These are phyloP conservation scores for Boletus tylopilopsis DNA, from an alignment of 768 basidiomycete species.

Conservation along the genomic window DNA sequence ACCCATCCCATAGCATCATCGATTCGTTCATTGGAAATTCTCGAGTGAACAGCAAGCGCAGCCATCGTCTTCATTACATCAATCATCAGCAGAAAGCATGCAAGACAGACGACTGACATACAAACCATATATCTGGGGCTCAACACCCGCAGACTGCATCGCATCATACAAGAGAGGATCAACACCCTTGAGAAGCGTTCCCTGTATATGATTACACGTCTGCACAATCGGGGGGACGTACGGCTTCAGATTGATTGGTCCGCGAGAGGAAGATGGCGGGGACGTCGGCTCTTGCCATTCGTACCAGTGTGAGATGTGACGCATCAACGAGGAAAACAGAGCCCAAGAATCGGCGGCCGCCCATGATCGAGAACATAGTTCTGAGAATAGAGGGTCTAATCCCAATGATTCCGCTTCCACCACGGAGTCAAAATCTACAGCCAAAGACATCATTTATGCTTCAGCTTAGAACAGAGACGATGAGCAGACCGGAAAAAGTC, in stretches of 20 bases:
- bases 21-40: constrained; percentile 81
- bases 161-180: constrained; percentile 78
- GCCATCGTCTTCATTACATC: constrained; percentile 68
- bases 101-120: constrained; percentile 38
- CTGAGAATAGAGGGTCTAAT: constrained; percentile 41
- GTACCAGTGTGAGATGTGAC: constrained; percentile 72
- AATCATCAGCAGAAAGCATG: constrained; percentile 13
- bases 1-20: constrained; percentile 91
- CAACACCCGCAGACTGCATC: constrained; percentile 78
- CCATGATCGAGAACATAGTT: constrained; percentile 64
- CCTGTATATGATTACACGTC: constrained; percentile 79
- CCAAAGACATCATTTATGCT: constrained; percentile 21
- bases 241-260: constrained; percentile 48
- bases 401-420: constrained; percentile 27
- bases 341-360: constrained; percentile 86
- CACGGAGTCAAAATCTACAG: constrained; percentile 76
- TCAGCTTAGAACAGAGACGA: constrained; percentile 23
- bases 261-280: constrained; percentile 31
- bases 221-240: constrained; percentile 84
- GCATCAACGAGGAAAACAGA: constrained; percentile 80
- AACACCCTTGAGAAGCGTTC: constrained; percentile 62
- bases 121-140: constrained; percentile 98
- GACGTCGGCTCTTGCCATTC: constrained; percentile 55
- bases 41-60: constrained; percentile 88
- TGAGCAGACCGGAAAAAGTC: constrained; percentile 12